These are phyloP conservation scores for Gryganskiella cystojenkinii DNA, from an alignment of 192 early-diverging fungal species.

Conservation along the genomic window DNA sequence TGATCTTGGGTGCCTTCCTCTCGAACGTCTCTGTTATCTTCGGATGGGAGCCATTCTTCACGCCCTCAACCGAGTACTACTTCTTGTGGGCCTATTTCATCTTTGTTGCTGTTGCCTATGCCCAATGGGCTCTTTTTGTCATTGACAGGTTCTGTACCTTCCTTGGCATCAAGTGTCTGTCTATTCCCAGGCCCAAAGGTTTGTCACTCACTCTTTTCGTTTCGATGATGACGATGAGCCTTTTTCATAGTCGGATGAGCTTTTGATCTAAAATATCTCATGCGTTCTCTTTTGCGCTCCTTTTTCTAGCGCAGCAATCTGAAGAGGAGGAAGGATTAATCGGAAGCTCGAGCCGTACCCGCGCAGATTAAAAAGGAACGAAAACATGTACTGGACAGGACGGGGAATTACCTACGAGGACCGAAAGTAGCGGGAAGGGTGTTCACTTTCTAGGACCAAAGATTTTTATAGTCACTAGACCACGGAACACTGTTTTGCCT, in stretches of 20 bases:
- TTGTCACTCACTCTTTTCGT: conserved; percentile 12
- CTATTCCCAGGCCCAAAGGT: conserved; percentile 69
- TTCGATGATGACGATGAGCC: neutral
- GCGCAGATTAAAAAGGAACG: conserved; percentile 32
- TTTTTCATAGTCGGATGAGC: neutral
- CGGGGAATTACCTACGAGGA: neutral
- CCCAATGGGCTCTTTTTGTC: conserved; percentile 87
- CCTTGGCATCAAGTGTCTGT: conserved; percentile 87
- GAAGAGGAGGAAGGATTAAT: conserved; percentile 54
- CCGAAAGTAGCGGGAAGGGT: too few species aligned
- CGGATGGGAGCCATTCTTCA: conserved; percentile 72
- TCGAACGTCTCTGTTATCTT: conserved; percentile 66
- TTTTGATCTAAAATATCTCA: conserved; percentile 53
- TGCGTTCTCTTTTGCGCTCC: conserved; percentile 45
- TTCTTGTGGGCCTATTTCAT: conserved; percentile 77
- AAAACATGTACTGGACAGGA: neutral
- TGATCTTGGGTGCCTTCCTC: conserved; percentile 77
- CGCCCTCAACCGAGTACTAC: conserved; percentile 70
- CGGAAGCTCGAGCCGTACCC: conserved; percentile 29
- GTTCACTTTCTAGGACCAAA: too few species aligned
- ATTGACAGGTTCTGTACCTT: conserved; percentile 90
- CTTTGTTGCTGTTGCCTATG: conserved; percentile 81
- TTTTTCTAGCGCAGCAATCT: conserved; percentile 53
- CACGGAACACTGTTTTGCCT: too few species aligned
- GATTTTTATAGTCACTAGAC: too few species aligned